Evolutionary conservation across 306 rosid species (phyloP), one percentile per base, ranked within the genome.

Genomic region (Alnus rubra): DNA sequence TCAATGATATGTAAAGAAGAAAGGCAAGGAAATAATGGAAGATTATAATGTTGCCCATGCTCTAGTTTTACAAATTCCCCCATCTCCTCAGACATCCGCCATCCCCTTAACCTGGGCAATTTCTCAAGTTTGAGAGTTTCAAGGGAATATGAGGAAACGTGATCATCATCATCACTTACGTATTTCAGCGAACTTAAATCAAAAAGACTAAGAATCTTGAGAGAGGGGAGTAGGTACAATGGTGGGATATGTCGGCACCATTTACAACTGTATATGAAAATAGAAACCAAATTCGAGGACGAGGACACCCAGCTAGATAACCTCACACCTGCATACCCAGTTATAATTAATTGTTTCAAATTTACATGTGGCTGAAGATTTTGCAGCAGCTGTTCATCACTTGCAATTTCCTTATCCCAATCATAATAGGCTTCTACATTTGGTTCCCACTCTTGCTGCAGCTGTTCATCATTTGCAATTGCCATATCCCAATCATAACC

Each of bases 71-170:
- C n/a, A n/a, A n/a, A n/a, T n/a, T n/a, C n/a, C n/a, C n/a, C n/a
- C n/a, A 33, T 33, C 1, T 2, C 28, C 28, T 23, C 28, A 0
- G 28, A 23, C 28, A 23, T 33, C 37, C 37, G 2, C 37, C 37
- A 33, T 33, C 37, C 37, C 37, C 1, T 33, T 2, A 33, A 33
- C 37, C 8, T 44, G 0, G 7, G 68, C 86, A 83, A 2, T 0
- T 0, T 0, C 0, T 0, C 2, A 83, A 33, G 37, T 2, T 2
- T 2, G 44, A 39, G 44, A 39, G 3, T 39, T 39, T 74, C 74
- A 48, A 78, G 30, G 69, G 83, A 69, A 5, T 74, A 39, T 80
- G 59, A 78, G 77, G 76, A 77, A 65, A n/a, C 50, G 44, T 3
- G 4, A 39, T 4, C 39, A 19, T 3, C 55, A 45, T 9, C 2